Base-by-base conservation (phyloP, 2,329 filamentous ascomycete species). In the Aspergillus pseudoglaucus region DNA sequence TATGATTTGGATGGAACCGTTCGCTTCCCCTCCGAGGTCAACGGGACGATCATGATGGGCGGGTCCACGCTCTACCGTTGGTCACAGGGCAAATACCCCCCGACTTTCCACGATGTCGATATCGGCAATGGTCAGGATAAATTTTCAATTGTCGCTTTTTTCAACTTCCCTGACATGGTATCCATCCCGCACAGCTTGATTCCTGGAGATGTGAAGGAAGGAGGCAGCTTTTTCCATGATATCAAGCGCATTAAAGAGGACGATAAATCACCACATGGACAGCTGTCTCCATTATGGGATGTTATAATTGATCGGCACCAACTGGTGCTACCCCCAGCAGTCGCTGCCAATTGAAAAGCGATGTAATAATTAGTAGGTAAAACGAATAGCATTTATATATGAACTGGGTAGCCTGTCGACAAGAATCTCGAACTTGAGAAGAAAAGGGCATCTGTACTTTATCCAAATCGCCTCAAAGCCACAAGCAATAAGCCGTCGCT, bases 141-240 rank as follows among this genome's bases (percentile, higher is more conserved):
- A 14, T n/a, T 42, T 6, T 42, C 39, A 3, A 42, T 42, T 42
- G 39, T 14, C 17, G 39, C 39, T 3, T 17, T 42, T 18, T 22
- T 42, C 18, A 22, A 42, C 23, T 42, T 42, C 23, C 39, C 39
- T 3, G 39, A 42, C 12, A 42, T 18, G 39, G 18, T 22, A n/a
- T 18, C n/a, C 17, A 22, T 42, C 4, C 39, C 39, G 2, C 39
- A 22, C 15, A 27, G 25, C 25, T 10, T 27, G 25, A 27, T 27
- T 27, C 7, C 18, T 17, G 18, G 39, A 7, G 14, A 14, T 18
- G 39, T n/a, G 12, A 17, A 17, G n/a, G 18, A 18, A 2, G n/a
- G 35, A n/a, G 18, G n/a, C n/a, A 39, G 35, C 14, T 42, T 42
- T 42, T 42, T 42, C 39, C n/a, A 42, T 22, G 39, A 42, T 22